These are phyloP conservation scores for Podaxis sp. DNA, from an alignment of 768 basidiomycete genomes.

Conservation along the genomic window DNA sequence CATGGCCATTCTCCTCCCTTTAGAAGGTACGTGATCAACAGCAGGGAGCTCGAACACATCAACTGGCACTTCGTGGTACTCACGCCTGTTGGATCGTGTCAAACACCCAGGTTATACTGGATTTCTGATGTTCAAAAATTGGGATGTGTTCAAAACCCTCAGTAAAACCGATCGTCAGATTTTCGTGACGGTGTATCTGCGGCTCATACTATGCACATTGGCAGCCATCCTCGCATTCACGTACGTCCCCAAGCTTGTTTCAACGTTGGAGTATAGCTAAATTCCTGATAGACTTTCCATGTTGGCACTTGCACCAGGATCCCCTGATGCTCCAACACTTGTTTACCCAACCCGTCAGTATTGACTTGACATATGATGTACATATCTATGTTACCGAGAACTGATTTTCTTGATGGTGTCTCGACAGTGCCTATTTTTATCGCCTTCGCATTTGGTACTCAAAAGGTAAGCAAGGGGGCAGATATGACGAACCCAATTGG, in stretches of 20 bases:
- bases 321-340: neutral
- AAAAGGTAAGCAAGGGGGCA: constrained; percentile 10
- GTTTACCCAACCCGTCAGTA: constrained; percentile 8
- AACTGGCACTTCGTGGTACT: too few relatives aligned
- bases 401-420: neutral
- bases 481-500: neutral
- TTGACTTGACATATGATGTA: neutral
- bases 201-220: constrained; percentile 4
- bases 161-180: constrained; percentile 1
- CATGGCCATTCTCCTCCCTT: constrained; percentile 8
- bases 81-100: neutral
- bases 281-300: neutral
- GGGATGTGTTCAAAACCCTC: neutral
- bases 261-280: neutral
- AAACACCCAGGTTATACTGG: constrained; percentile 8
- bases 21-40: neutral
- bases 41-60: neutral
- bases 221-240: constrained; percentile 5
- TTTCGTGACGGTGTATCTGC: constrained; percentile 4
- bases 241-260: neutral
- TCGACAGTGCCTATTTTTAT: constrained; percentile 13
- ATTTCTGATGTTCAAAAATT: constrained; percentile 2
- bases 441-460: constrained; percentile 12
- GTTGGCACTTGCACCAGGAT: neutral
- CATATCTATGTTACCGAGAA: neutral